Evolutionary conservation across 2,329 filamentous ascomycete genomes (phyloP), one percentile per base, ranked within the genome.

Genomic region (Sporothrix sp.): DNA sequence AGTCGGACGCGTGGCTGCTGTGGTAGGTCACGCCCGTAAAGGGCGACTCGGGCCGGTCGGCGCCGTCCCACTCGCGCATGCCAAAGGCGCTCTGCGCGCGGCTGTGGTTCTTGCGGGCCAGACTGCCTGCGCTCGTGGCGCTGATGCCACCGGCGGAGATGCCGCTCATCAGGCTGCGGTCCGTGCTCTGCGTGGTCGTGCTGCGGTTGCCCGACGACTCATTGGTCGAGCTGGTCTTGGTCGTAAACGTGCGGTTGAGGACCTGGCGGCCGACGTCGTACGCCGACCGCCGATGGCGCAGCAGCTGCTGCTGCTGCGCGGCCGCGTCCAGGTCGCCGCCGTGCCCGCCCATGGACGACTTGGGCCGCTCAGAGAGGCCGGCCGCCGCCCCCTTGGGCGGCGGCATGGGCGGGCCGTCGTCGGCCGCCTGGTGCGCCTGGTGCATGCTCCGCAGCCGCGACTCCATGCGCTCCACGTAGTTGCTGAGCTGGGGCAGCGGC

Each of bases 401-500:
- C 11, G 81, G 78, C 7, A 81, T 76, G 63, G 65, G 59, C 68
- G 73, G 46, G 2, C 71, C 69, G 36, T 73, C 71, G 39, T 76
- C 11, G 8, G 13, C 30, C 28, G 27, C n/a, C 39, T 57, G 50
- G 32, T 72, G 78, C 37, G 80, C 70, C 46, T 80, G 75, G 48
- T 90, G 84, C 72, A 88, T 79, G 55, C 79, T 79, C 44, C 81
- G 78, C 36, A 96, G 68, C 32, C 87, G 81, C 57, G 79, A 85
- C 63, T 97, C 91, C 89, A 97, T 96, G 44, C 89, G 79, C 60
- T 93, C 81, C 4, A 95, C 88, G 60, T 96, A 96, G 60, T 85
- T 90, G 62, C 81, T 85, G 10, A 95, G 71, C 59, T 90, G 81
- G 16, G 86, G 84, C 3, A 81, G 77, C 1, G 79, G 73, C 36